A percentile compares a stretch with the other conserved stretches of the same genome.
Evolutionary conservation across 805 yeast species (phyloP).

Genomic region (Candida xiaguanensis): DNA sequence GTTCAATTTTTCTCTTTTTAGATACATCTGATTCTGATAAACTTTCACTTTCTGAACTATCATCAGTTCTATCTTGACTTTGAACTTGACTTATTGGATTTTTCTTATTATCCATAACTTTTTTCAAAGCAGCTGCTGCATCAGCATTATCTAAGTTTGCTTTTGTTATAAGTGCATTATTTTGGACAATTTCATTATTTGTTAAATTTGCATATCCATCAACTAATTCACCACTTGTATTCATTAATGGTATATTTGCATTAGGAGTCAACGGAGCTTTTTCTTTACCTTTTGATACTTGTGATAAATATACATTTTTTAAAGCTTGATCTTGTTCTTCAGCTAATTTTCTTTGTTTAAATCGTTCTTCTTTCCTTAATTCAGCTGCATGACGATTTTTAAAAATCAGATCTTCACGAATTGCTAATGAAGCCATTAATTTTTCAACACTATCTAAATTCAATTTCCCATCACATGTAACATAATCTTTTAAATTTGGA

Average conservation of each 20-base stretch:
- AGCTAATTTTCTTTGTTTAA: slow-evolving; percentile 52
- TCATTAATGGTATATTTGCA: slow-evolving; percentile 71
- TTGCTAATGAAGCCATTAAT: slow-evolving; percentile 59
- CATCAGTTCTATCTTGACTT: slow-evolving; percentile 16
- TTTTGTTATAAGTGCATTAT: slow-evolving; percentile 57
- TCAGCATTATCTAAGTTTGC: slow-evolving; percentile 70
- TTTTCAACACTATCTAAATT: slow-evolving; percentile 74
- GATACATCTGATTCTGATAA: slow-evolving; percentile 3
- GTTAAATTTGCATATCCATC: slow-evolving; percentile 60
- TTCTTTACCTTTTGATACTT: slow-evolving; percentile 69
- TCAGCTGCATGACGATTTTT: slow-evolving; percentile 66
- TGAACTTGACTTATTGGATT: slow-evolving; percentile 42
- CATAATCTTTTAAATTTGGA: slow-evolving; percentile 65
- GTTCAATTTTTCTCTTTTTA: slow-evolving; percentile 17
- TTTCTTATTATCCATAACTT: slow-evolving; percentile 29
- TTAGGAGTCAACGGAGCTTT: slow-evolving; percentile 70
- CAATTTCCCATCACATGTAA: slow-evolving; percentile 87
- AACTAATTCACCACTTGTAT: slow-evolving; percentile 69
- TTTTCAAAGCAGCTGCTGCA: slow-evolving; percentile 59
- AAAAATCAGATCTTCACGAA: slow-evolving; percentile 77
- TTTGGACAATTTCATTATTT: slow-evolving; percentile 67
- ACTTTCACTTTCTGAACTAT: slow-evolving; percentile 4
- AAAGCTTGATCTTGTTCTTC: slow-evolving; percentile 44
- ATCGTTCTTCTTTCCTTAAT: slow-evolving; percentile 59
- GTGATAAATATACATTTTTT: slow-evolving; percentile 43